Conservation (phyloP, 805 yeast species). For the Saccharomycopsis amapae region DNA sequence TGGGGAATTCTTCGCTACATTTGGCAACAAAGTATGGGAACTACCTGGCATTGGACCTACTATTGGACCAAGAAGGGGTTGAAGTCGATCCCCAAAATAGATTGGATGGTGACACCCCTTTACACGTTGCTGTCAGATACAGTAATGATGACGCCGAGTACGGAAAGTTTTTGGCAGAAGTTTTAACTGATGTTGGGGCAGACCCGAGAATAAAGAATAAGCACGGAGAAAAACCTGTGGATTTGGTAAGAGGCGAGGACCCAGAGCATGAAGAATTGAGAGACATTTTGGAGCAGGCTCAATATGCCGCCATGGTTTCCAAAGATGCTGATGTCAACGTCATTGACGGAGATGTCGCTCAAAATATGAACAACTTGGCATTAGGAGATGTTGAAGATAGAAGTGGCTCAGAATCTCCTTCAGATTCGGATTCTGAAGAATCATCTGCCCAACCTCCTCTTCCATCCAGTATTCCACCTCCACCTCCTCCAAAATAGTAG, state of each 20-base stretch:
- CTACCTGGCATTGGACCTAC: slow-evolving; percentile 74
- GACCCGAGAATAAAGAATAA: slow-evolving; percentile 60
- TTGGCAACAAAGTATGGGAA: slow-evolving; percentile 76
- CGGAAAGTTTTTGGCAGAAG: slow-evolving; percentile 70
- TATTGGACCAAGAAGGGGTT: slow-evolving; percentile 83
- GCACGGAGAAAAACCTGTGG: slow-evolving; percentile 66
- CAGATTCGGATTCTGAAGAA: slow-evolving; percentile 22
- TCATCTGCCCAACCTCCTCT: neutral
- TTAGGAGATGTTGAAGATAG: slow-evolving; percentile 32
- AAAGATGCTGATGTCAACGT: neutral
- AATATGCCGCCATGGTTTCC: slow-evolving; percentile 45
- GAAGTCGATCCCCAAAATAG: slow-evolving; percentile 78
- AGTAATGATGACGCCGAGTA: slow-evolving; percentile 76
- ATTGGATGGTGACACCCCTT: slow-evolving; percentile 76
- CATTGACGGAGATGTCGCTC: neutral
- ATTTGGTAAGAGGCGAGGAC: slow-evolving; percentile 45
- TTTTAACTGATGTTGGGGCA: slow-evolving; percentile 85
- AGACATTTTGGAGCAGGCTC: slow-evolving; percentile 73
- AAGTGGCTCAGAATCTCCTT: slow-evolving; percentile 24
- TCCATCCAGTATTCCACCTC: slow-evolving; percentile 7
- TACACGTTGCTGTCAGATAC: slow-evolving; percentile 78
- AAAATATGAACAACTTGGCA: slow-evolving; percentile 4
- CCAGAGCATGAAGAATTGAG: slow-evolving; percentile 46
- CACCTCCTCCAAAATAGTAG: slow-evolving; percentile 9
- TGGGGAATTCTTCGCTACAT: slow-evolving; percentile 78